These are phyloP conservation scores for Patellaria atrata DNA, from an alignment of 495 filamentous ascomycete species.

Conservation along the genomic window DNA sequence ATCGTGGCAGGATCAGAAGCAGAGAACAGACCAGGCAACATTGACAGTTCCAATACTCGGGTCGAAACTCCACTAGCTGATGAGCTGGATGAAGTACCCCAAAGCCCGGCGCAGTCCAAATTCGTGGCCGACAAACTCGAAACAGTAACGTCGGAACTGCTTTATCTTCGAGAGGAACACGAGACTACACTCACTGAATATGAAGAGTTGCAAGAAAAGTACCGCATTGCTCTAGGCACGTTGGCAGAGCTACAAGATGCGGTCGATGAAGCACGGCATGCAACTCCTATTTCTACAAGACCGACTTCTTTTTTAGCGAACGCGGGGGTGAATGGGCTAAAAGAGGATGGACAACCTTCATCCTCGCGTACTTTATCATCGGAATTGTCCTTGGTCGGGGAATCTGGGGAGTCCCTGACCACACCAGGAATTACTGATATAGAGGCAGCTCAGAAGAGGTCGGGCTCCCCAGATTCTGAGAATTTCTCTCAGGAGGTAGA, in stretches of 20 bases:
- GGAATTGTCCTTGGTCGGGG: conserved; percentile 89
- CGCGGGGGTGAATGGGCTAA: conserved; percentile 57
- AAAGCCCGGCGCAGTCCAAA: conserved; percentile 67
- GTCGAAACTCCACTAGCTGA: not conserved
- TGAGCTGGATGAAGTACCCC: conserved; percentile 15
- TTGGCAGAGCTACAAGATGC: conserved; percentile 74
- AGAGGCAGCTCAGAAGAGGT: conserved; percentile 16
- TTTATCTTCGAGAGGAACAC: conserved; percentile 80
- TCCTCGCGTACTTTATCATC: conserved; percentile 91
- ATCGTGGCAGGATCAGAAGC: conserved; percentile 17
- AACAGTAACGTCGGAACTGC: conserved; percentile 78
- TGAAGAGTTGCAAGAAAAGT: conserved; percentile 72
- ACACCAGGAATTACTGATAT: conserved; percentile 18
- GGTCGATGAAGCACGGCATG: conserved; percentile 67
- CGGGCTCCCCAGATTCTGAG: conserved; percentile 2
- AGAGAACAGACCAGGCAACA: too few relatives aligned
- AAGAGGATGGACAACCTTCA: conserved; percentile 62
- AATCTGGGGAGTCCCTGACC: conserved; percentile 37
- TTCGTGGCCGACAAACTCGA: conserved; percentile 90
- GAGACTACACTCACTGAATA: conserved; percentile 70
- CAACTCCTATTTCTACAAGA: conserved; percentile 37
- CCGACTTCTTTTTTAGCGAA: conserved; percentile 91
- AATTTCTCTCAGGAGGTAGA: conserved; percentile 49
- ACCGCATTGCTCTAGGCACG: conserved; percentile 72
- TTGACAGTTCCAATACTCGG: conserved; percentile 11